These are phyloP conservation scores for Colletotrichum acutatum DNA, from an alignment of 2,329 filamentous ascomycete species.

Conservation along the genomic window DNA sequence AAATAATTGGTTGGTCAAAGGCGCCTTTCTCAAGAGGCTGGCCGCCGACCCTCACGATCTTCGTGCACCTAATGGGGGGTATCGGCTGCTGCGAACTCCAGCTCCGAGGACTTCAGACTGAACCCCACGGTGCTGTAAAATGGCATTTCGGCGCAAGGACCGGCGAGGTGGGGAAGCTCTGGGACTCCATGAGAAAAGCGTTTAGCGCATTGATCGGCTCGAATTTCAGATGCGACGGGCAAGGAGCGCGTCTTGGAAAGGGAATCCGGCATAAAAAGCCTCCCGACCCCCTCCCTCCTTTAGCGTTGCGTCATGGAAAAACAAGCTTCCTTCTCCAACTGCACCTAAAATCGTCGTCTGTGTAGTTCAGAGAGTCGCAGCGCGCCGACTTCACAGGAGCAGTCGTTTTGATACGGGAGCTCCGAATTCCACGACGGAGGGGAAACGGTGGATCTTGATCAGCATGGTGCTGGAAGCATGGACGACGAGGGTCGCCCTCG, in stretches of 20 bases:
- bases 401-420: neutral
- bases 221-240: constrained; percentile 2
- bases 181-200: neutral
- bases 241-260: constrained; percentile 7
- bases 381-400: neutral
- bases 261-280: constrained; percentile 15
- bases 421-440: neutral
- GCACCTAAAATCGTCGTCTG: neutral
- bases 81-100: neutral
- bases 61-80: neutral
- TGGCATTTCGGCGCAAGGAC: constrained; percentile 23
- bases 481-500: constrained; percentile 15
- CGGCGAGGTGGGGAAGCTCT: constrained; percentile 2
- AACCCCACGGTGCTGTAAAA: neutral
- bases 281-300: neutral
- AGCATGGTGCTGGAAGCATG: constrained; percentile 23
- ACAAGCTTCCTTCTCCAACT: constrained; percentile 13
- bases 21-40: neutral
- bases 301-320: constrained; percentile 20
- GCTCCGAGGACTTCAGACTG: neutral
- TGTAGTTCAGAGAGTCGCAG: neutral
- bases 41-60: neutral
- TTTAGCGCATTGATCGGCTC: constrained; percentile 29
- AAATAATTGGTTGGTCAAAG: neutral
- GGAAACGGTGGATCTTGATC: neutral